Evolutionary conservation across 257 asterid genomes (phyloP).

Genomic region (Solanum chilense): DNA sequence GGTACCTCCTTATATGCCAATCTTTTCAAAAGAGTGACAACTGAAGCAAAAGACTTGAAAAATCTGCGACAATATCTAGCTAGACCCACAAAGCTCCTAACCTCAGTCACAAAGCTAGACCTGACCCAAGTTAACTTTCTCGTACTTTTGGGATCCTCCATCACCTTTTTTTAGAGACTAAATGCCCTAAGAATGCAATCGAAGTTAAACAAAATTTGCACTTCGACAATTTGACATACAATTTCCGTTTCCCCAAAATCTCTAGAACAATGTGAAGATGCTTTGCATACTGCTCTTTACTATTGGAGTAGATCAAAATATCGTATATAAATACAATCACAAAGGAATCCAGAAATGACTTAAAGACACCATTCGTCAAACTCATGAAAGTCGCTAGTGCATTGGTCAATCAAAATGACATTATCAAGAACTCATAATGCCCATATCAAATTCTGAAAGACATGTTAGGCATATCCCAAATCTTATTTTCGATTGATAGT

Average conservation of each 20-base stretch:
- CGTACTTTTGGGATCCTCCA: not conserved
- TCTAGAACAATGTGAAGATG: not conserved
- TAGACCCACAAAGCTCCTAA: not conserved
- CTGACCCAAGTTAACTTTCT: too few relatives aligned
- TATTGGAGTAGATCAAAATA: not conserved
- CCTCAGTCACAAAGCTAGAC: not conserved
- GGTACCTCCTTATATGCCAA: not conserved
- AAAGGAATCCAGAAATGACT: not conserved
- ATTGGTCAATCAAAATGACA: not conserved
- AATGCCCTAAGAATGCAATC: not conserved
- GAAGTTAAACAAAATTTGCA: not conserved
- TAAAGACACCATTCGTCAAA: not conserved
- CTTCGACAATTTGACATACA: not conserved
- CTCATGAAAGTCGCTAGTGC: not conserved
- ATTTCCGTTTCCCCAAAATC: not conserved
- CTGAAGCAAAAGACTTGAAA: not conserved
- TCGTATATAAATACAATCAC: too few relatives aligned
- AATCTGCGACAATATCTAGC: not conserved
- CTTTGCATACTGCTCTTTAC: not conserved
- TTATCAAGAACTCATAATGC: not conserved
- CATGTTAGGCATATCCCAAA: not conserved
- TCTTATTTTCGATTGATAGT: not conserved
- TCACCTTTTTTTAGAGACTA: not conserved
- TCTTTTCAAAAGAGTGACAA: not conserved
- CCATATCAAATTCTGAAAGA: too few relatives aligned